These are phyloP conservation scores for Cantharellus cinnabarinus DNA, from an alignment of 768 basidiomycete genomes.

Conservation along the genomic window DNA sequence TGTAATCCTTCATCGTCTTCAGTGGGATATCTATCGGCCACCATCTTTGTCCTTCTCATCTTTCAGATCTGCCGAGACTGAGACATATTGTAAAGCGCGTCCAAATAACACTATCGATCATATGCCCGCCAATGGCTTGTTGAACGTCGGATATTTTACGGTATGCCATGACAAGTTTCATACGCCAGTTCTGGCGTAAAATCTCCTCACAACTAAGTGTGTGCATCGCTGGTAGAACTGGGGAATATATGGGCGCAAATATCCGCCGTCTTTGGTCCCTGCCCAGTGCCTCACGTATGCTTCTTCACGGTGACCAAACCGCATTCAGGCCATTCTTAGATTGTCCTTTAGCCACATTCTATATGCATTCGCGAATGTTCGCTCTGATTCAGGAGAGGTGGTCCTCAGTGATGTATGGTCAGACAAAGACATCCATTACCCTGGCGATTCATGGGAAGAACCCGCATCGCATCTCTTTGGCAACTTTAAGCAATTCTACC, in stretches of 20 bases:
- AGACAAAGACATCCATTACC: constrained; percentile 93
- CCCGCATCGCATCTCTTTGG: constrained; percentile 79
- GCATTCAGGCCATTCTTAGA: not conserved
- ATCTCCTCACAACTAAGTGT: not conserved
- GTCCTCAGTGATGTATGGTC: constrained; percentile 81
- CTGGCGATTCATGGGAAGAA: constrained; percentile 91
- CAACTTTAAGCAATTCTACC: constrained; percentile 84
- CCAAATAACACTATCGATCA: no score
- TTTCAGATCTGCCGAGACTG: no score
- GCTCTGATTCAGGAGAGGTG: constrained; percentile 68
- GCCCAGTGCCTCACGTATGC: constrained; percentile 60
- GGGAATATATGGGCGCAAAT: constrained; percentile 94
- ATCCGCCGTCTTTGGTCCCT: constrained; percentile 69
- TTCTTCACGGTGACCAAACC: not conserved
- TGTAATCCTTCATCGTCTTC: no score
- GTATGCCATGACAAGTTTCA: not conserved
- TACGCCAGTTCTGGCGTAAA: not conserved
- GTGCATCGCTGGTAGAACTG: constrained; percentile 13
- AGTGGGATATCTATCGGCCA: no score
- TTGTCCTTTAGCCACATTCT: constrained; percentile 46
- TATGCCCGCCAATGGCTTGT: not conserved
- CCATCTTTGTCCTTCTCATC: no score
- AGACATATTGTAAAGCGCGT: no score
- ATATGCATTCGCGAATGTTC: constrained; percentile 84
- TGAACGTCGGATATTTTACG: not conserved